These are phyloP conservation scores for Cercospora canescens DNA, from an alignment of 2,329 filamentous ascomycete genomes.

Conservation along the genomic window DNA sequence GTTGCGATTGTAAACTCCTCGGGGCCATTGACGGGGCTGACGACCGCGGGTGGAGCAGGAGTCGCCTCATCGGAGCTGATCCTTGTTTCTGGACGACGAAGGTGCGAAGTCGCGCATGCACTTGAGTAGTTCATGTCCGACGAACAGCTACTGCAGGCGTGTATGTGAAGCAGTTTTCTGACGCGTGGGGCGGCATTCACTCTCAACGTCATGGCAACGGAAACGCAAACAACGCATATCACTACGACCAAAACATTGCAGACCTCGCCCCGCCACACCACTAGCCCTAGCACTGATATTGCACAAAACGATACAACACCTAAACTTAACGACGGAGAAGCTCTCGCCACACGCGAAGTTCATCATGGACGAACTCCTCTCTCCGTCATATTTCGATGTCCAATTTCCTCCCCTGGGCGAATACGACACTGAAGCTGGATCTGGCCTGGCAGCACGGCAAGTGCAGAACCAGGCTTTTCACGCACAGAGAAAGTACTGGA, in stretches of 20 bases:
- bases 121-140: too few species aligned
- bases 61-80: too few species aligned
- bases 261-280: neutral
- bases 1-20: neutral
- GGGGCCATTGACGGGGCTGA: too few species aligned
- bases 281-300: neutral
- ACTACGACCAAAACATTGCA: neutral
- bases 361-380: neutral
- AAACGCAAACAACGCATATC: neutral
- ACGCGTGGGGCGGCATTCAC: neutral
- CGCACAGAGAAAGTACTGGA: neutral
- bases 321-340: neutral
- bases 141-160: neutral
- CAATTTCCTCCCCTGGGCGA: neutral
- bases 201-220: neutral
- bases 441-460: neutral
- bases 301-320: neutral
- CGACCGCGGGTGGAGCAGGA: too few species aligned
- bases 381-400: neutral
- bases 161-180: neutral
- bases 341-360: neutral
- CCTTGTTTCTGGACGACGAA: too few species aligned
- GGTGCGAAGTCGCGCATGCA: too few species aligned
- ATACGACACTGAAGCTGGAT: neutral
- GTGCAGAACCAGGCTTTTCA: neutral